phyloP scores from a whole-genome alignment of 352 stramenopile species.

The Globisporangium spiculum region DNA sequence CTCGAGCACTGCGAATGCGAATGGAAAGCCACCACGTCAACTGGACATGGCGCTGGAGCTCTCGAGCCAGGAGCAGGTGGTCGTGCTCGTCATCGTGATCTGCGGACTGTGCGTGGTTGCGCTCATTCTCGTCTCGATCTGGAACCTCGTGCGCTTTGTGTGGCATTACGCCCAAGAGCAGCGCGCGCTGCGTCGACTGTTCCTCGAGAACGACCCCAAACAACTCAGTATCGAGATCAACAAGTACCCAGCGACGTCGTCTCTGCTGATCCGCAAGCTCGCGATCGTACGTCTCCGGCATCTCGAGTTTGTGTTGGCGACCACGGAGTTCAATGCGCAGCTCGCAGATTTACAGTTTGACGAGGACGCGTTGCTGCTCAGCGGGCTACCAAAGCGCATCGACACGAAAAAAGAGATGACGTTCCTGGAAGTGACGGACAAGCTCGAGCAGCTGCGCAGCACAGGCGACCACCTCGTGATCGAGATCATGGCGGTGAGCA shows the following conservation, averaged over 20 bases:
- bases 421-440: constrained; percentile 51
- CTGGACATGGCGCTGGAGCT: constrained; percentile 36
- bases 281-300: constrained; percentile 45
- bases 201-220: constrained; percentile 24
- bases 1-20: neutral
- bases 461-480: constrained; percentile 50
- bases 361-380: constrained; percentile 35
- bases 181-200: constrained; percentile 38
- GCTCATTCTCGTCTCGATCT: constrained; percentile 32
- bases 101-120: constrained; percentile 35
- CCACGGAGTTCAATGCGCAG: constrained; percentile 30
- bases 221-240: constrained; percentile 31
- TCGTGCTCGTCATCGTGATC: constrained; percentile 55
- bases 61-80: constrained; percentile 52
- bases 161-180: constrained; percentile 47
- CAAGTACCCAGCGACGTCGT: constrained; percentile 32
- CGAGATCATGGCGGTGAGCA: constrained; percentile 42
- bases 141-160: constrained; percentile 36
- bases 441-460: constrained; percentile 53
- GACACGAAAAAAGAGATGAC: constrained; percentile 50
- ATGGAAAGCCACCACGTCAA: neutral
- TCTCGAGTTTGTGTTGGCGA: constrained; percentile 38
- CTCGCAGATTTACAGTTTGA: constrained; percentile 40
- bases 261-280: constrained; percentile 45
- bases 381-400: constrained; percentile 32